Evolutionary conservation across 2,329 filamentous ascomycete species (phyloP), one percentile per base, ranked within the genome.

Genomic region (Fusarium sp.): DNA sequence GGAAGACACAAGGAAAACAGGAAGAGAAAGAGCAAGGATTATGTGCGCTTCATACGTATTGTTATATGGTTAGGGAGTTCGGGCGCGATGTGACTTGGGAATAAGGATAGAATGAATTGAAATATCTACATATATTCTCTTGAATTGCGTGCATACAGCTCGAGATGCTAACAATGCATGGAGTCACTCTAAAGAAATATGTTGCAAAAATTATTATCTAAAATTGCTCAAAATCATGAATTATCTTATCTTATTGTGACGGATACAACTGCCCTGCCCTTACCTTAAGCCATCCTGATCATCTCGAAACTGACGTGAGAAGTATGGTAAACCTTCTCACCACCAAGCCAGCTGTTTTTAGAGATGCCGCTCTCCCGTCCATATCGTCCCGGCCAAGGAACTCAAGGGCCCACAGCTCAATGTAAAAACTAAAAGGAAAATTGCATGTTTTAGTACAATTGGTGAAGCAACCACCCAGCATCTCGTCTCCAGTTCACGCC

Each of bases 21-120:
- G 46, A 58, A 46, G 42, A 48, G 67, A 47, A 58, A 49, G 55
- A 69, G 56, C 41, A 59, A 62, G 57, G 48, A 29, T 61, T 49
- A 50, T 12, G 42, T 65, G 44, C 56, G 57, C 59, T 63, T 68
- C 57, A 57, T 66, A 73, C 62, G 60, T 71, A 65, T 70, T 48
- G 53, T 71, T 68, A 68, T 59, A 60, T 64, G 65, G 71, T 53
- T 66, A 61, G 55, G 71, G 71, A 73, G 71, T 74, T 74, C 64
- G 55, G 70, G 71, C 69, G 71, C 50, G 57, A 50, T 72, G 47
- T 43, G 52, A 67, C 31, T 64, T 44, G 57, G 63, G 48, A 62
- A 48, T 42, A 66, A 39, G 59, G 70, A 74, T 74, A 74, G 69
- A 74, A 69, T 71, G 69, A 68, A 68, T 60, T 61, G 48, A 57